Percentiles rank a stretch among this genome's conserved stretches.
Evolutionary conservation across 1,284 basidiomycete species (phyloP).

Genomic region (Ceratobasidium sp.): DNA sequence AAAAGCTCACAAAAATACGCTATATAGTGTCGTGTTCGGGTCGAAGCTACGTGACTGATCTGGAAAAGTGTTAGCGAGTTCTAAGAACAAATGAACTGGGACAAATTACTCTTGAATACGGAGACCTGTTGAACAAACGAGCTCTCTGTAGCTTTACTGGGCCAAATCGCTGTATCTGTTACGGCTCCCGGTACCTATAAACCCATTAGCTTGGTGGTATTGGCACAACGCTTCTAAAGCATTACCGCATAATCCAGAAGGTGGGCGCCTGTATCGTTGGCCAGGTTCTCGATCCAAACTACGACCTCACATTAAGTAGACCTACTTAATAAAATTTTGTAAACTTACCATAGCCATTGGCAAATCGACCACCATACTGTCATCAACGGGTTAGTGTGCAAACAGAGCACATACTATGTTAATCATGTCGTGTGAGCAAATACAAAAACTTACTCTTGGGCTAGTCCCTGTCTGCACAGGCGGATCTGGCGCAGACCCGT

Average conservation of each 20-base stretch:
- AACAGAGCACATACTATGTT: no score
- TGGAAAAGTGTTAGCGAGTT: not conserved
- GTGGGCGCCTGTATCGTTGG: conserved; percentile 26
- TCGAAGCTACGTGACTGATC: conserved; percentile 36
- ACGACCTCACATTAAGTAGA: not conserved
- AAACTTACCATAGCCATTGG: conserved; percentile 37
- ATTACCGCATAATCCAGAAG: conserved; percentile 37
- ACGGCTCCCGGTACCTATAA: conserved; percentile 38
- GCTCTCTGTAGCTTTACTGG: conserved; percentile 39
- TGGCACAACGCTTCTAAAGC: not conserved
- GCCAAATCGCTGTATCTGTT: conserved; percentile 38
- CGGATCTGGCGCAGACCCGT: conserved; percentile 35
- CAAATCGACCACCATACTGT: conserved; percentile 39
- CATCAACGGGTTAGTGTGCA: not conserved
- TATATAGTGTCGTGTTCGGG: conserved; percentile 34
- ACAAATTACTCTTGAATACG: conserved; percentile 27
- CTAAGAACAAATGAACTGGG: not conserved
- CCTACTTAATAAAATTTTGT: not conserved
- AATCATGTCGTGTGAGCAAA: no score
- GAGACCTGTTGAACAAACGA: conserved; percentile 37
- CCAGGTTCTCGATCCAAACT: conserved; percentile 43
- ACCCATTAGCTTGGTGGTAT: not conserved
- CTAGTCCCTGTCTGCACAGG: conserved; percentile 39
- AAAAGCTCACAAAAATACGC: conserved; percentile 39
- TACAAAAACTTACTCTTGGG: conserved; percentile 11